These are phyloP conservation scores for Saccharum officinarum DNA, from an alignment of 176 grass and related monocot genomes.

Conservation along the genomic window DNA sequence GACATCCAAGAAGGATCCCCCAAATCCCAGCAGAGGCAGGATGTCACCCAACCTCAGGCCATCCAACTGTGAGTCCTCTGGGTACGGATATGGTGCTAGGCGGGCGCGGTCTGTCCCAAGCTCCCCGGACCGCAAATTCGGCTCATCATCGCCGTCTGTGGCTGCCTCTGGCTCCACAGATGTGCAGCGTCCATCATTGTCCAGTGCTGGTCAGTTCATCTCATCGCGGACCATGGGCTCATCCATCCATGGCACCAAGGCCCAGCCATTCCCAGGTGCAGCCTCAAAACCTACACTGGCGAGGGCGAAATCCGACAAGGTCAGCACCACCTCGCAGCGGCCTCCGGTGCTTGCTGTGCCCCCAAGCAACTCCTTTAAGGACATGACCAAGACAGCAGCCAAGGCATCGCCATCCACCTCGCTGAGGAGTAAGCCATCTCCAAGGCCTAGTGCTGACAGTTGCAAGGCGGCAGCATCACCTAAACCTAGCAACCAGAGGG, in stretches of 20 bases:
- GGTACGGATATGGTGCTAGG: constrained; percentile 13
- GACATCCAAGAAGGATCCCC: constrained; percentile 49
- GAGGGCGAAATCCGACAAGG: constrained; percentile 43
- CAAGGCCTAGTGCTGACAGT: constrained; percentile 21
- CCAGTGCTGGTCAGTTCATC: background rate
- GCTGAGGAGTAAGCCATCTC: constrained; percentile 42
- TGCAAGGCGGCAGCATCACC: constrained; percentile 24
- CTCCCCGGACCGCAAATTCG: constrained; percentile 45
- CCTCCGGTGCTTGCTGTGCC: constrained; percentile 6
- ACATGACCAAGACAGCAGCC: constrained; percentile 8
- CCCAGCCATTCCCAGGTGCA: constrained; percentile 10
- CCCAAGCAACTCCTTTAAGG: constrained; percentile 35
- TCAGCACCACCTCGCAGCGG: background rate
- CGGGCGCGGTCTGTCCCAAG: constrained; percentile 34
- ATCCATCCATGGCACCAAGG: constrained; percentile 29
- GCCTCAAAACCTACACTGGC: constrained; percentile 19
- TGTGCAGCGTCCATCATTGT: constrained; percentile 10
- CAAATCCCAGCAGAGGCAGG: constrained; percentile 27
- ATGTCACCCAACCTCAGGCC: constrained; percentile 40
- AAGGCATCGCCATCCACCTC: constrained; percentile 24
- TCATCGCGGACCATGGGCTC: constrained; percentile 32
- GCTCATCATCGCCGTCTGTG: background rate
- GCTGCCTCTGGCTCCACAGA: background rate
- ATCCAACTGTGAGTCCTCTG: constrained; percentile 39
- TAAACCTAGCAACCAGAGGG: constrained; percentile 25